phyloP scores from a whole-genome alignment of 371 early-diverging fungal species.

The Mucor ambiguus region DNA sequence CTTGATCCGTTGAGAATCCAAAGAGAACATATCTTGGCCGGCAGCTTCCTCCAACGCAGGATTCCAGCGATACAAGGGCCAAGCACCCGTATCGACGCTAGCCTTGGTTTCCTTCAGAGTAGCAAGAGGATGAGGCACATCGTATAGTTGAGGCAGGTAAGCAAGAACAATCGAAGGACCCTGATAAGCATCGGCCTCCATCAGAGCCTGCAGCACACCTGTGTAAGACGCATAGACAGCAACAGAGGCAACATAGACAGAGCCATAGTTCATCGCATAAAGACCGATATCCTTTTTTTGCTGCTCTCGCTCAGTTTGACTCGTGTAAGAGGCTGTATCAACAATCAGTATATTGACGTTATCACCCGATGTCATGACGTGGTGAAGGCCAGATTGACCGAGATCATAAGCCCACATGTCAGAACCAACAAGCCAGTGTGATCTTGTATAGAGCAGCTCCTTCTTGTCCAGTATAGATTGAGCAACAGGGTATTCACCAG shows the following conservation, averaged over 20 bases:
- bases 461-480: conserved; percentile 38
- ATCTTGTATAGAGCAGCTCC: conserved; percentile 49
- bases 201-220: conserved; percentile 80
- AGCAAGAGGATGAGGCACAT: conserved; percentile 56
- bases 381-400: conserved; percentile 86
- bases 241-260: conserved; percentile 86
- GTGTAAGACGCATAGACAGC: conserved; percentile 83
- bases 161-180: conserved; percentile 91
- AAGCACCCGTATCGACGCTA: conserved; percentile 85
- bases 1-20: conserved; percentile 86
- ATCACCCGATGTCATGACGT: conserved; percentile 79
- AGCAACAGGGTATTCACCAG: conserved; percentile 4
- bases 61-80: conserved; percentile 94
- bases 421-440: conserved; percentile 86
- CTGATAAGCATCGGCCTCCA: conserved; percentile 86
- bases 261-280: conserved; percentile 90
- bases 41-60: conserved; percentile 54
- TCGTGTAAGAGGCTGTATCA: conserved; percentile 76
- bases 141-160: conserved; percentile 67
- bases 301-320: conserved; percentile 52
- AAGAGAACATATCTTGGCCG: conserved; percentile 61
- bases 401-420: conserved; percentile 85
- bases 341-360: conserved; percentile 87
- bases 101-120: conserved; percentile 83
- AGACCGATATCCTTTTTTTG: conserved; percentile 93